Conservation (phyloP, 225 moss, liverwort and hornwort genomes). For the Neckera pumila region DNA sequence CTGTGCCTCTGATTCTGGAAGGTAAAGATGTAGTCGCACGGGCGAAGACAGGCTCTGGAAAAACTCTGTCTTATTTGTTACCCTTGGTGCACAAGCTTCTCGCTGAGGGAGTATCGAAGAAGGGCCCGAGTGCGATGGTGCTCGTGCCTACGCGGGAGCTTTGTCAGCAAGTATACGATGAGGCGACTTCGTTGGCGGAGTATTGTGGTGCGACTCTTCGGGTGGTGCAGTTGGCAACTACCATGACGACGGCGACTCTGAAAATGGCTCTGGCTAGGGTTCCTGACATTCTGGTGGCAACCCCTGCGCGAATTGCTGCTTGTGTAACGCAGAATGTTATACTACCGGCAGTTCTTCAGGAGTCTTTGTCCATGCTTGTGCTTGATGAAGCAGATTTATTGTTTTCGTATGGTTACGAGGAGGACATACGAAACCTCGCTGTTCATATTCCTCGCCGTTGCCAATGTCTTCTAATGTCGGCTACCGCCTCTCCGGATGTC, state of each 20-base stretch:
- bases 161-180: slow-evolving; percentile 84
- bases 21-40: slow-evolving; percentile 92
- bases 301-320: slow-evolving; percentile 82
- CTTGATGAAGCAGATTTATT: slow-evolving; percentile 92
- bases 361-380: slow-evolving; percentile 67
- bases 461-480: slow-evolving; percentile 93
- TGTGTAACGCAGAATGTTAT: slow-evolving; percentile 56
- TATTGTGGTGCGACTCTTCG: slow-evolving; percentile 60
- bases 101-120: slow-evolving; percentile 30
- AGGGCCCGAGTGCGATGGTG: slow-evolving; percentile 63
- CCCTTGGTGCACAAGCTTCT: slow-evolving; percentile 82
- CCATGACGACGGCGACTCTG: slow-evolving; percentile 51
- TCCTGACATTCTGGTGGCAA: slow-evolving; percentile 86
- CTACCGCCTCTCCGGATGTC: slow-evolving; percentile 74
- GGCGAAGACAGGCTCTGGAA: slow-evolving; percentile 90
- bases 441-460: slow-evolving; percentile 80
- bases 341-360: slow-evolving; percentile 46
- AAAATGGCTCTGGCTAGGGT: slow-evolving; percentile 82
- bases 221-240: slow-evolving; percentile 76
- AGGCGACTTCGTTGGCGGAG: slow-evolving; percentile 59
- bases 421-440: slow-evolving; percentile 73
- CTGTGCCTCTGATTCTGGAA: slow-evolving; percentile 82
- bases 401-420: slow-evolving; percentile 87
- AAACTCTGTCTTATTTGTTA: slow-evolving; percentile 72
- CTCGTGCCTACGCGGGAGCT: slow-evolving; percentile 96